A percentile compares a stretch with the other conserved stretches of the same genome.
These are phyloP conservation scores for Theileria sp. DNA, from an alignment of 169 alveolate genomes.

Conservation along the genomic window DNA sequence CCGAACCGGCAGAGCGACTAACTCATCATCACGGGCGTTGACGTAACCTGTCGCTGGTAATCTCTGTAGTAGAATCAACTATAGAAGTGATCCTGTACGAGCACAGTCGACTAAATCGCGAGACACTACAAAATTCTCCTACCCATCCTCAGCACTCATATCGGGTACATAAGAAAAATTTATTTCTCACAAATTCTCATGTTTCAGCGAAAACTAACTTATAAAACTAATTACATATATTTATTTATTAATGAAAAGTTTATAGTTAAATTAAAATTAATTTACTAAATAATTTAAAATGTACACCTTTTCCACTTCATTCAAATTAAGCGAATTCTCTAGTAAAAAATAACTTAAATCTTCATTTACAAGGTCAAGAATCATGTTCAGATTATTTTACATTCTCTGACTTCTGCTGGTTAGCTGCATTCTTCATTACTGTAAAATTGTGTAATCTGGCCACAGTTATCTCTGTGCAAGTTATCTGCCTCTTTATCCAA, in stretches of 20 bases:
- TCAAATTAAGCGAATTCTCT: not conserved
- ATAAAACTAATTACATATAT: not conserved
- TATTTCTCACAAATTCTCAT: not conserved
- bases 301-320: not conserved
- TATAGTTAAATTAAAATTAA: not conserved
- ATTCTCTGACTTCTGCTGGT: constrained; percentile 37
- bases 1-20: constrained; percentile 78
- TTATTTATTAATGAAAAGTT: not conserved
- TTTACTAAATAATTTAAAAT: not conserved
- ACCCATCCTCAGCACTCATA: not conserved
- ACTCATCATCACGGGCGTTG: constrained; percentile 83
- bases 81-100: constrained; percentile 84
- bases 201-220: not conserved
- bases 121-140: not conserved
- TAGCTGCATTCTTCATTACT: constrained; percentile 72
- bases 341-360: not conserved
- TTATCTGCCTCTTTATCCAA: constrained; percentile 82
- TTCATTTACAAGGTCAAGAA: not conserved
- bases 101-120: constrained; percentile 78
- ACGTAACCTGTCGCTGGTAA: constrained; percentile 81
- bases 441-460: constrained; percentile 86
- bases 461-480: constrained; percentile 85
- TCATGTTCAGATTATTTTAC: not conserved
- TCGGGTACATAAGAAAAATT: constrained; percentile 33
- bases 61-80: constrained; percentile 77